Evolutionary conservation across 345 rosid species (phyloP).

Genomic region (Chamaenerion angustifolium): DNA sequence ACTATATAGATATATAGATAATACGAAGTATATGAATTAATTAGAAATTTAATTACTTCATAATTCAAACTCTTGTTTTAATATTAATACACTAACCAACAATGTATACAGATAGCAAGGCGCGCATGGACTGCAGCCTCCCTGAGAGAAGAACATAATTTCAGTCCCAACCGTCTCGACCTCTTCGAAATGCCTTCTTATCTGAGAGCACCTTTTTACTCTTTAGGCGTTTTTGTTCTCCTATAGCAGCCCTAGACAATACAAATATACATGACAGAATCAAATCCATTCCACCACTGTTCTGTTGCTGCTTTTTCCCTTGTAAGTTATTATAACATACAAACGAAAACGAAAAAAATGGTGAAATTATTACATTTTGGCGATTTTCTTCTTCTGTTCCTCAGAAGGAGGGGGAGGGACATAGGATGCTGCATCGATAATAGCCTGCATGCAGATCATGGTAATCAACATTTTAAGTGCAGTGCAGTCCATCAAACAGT

Average conservation of each 20-base stretch:
- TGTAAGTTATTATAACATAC: too few relatives aligned
- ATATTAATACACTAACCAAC: too few relatives aligned
- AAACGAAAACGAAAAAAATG: too few relatives aligned
- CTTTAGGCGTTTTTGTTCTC: slow-evolving; percentile 65
- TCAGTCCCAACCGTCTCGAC: slow-evolving; percentile 64
- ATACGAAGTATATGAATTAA: too few relatives aligned
- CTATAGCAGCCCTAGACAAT: slow-evolving; percentile 61
- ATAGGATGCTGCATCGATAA: slow-evolving; percentile 81
- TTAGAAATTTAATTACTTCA: too few relatives aligned
- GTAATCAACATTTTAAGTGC: too few relatives aligned
- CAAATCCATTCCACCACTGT: background rate
- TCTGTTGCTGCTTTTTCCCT: too few relatives aligned
- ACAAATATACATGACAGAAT: slow-evolving; percentile 1
- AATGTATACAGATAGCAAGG: too few relatives aligned
- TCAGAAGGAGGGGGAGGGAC: slow-evolving; percentile 97
- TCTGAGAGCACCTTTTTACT: slow-evolving; percentile 68
- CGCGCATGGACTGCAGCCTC: too few relatives aligned
- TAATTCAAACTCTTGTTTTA: too few relatives aligned
- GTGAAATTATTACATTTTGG: slow-evolving; percentile 39
- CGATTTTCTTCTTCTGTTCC: slow-evolving; percentile 91
- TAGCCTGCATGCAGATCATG: slow-evolving; percentile 29
- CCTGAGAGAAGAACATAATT: background rate
- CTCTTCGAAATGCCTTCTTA: slow-evolving; percentile 76
- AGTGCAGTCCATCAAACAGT: too few relatives aligned
- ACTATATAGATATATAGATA: too few relatives aligned